A percentile compares a stretch with the other conserved stretches of the same genome.
phyloP scores from a whole-genome alignment of 2,329 filamentous ascomycete genomes.

The Pseudocercospora musae region DNA sequence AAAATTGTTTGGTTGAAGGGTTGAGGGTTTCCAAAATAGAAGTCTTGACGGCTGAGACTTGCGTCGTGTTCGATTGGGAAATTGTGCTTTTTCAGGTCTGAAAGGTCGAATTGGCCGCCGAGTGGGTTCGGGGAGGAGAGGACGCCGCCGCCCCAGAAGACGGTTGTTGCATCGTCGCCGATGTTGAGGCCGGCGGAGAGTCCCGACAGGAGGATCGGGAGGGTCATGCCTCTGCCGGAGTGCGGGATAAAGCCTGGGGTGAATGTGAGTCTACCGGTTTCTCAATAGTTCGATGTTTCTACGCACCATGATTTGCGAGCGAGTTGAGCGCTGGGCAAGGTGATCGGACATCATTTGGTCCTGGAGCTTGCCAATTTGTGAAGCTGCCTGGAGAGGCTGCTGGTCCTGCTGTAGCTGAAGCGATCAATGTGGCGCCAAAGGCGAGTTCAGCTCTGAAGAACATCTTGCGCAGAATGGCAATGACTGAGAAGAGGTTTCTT shows the following conservation, averaged over 20 bases:
- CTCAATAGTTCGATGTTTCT: no score
- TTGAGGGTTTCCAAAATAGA: constrained; percentile 33
- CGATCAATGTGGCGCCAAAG: background rate
- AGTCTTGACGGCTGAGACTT: constrained; percentile 33
- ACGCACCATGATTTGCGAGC: constrained; percentile 3
- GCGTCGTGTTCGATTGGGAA: constrained; percentile 37
- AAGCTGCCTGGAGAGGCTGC: background rate
- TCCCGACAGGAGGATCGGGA: constrained; percentile 22
- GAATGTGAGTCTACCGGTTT: background rate
- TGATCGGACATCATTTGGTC: constrained; percentile 7
- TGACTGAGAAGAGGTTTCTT: background rate
- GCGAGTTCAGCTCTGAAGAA: background rate
- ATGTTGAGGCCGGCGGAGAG: constrained; percentile 26
- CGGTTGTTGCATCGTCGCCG: constrained; percentile 24
- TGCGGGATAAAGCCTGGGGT: constrained; percentile 23
- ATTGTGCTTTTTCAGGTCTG: constrained; percentile 12
- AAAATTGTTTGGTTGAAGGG: constrained; percentile 36
- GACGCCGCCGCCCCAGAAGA: constrained; percentile 23
- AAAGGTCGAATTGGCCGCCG: background rate
- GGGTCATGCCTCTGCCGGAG: constrained; percentile 24
- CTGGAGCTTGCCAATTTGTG: background rate
- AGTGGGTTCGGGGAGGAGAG: constrained; percentile 21
- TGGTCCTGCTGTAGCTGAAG: background rate
- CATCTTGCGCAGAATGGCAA: background rate
- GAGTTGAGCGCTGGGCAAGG: constrained; percentile 16